phyloP scores from a whole-genome alignment of 192 early-diverging fungal species.

The Backusella tarrabulga region DNA sequence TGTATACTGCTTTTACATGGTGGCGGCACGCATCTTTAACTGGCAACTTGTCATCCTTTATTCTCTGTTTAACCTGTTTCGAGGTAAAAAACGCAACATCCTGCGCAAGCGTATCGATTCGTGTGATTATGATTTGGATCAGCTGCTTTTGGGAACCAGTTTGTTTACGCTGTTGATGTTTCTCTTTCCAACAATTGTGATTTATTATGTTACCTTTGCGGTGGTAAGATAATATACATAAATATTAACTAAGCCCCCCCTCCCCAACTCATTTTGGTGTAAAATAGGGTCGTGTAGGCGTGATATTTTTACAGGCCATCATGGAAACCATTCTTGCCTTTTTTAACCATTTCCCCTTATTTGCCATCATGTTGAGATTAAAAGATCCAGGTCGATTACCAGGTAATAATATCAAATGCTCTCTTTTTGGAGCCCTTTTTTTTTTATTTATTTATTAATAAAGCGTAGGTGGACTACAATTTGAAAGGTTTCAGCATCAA shows the following conservation, averaged over 20 bases:
- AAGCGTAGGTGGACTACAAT: conserved; percentile 29
- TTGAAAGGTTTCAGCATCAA: conserved; percentile 29
- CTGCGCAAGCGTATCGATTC: conserved; percentile 90
- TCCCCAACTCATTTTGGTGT: too few relatives aligned
- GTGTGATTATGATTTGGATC: conserved; percentile 93
- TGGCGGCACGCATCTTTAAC: conserved; percentile 89
- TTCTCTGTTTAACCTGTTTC: conserved; percentile 90
- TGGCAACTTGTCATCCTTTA: conserved; percentile 87
- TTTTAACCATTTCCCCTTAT: conserved; percentile 96
- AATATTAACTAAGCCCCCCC: too few relatives aligned
- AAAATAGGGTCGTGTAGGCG: conserved; percentile 68
- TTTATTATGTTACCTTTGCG: conserved; percentile 91
- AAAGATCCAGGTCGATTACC: conserved; percentile 88
- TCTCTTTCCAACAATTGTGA: conserved; percentile 92
- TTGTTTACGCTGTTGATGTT: conserved; percentile 92
- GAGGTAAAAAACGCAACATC: conserved; percentile 85
- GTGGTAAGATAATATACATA: conserved; percentile 43
- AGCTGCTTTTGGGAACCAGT: conserved; percentile 91
- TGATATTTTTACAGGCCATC: conserved; percentile 77
- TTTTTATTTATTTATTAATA: conserved; percentile 16
- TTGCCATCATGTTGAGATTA: conserved; percentile 86
- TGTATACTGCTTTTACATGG: conserved; percentile 93
- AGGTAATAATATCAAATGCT: conserved; percentile 47
- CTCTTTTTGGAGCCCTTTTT: conserved; percentile 30
- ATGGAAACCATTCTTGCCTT: conserved; percentile 86